Evolutionary conservation across 1,284 basidiomycete genomes (phyloP).

Genomic region (Mycena sp.): DNA sequence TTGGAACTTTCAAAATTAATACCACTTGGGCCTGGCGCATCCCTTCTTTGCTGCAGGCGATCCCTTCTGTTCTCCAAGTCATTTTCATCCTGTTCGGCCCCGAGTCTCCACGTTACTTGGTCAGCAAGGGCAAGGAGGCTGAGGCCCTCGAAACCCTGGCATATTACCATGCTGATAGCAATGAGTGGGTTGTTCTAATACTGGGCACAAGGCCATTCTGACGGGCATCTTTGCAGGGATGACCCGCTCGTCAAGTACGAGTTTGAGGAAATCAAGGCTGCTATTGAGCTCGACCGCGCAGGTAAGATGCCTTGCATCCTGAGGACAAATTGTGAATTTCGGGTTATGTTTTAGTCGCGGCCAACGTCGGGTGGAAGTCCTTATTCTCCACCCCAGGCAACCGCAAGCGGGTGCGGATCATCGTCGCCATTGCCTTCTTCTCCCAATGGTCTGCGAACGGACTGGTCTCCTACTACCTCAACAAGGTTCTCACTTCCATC

Average conservation of each 20-base stretch:
- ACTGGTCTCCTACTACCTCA: slow-evolving; percentile 82
- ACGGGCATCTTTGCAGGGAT: slow-evolving; percentile 47
- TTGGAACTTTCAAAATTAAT: slow-evolving; percentile 75
- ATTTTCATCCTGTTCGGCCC: slow-evolving; percentile 69
- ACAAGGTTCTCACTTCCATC: slow-evolving; percentile 75
- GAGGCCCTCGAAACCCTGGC: slow-evolving; percentile 73
- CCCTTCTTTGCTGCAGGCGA: slow-evolving; percentile 74
- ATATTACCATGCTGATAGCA: slow-evolving; percentile 81
- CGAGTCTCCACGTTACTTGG: slow-evolving; percentile 79
- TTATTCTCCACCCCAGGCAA: slow-evolving; percentile 72
- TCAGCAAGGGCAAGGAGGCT: slow-evolving; percentile 71
- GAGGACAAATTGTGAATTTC: neutral
- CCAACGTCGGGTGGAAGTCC: slow-evolving; percentile 70
- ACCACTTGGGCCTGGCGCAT: slow-evolving; percentile 82
- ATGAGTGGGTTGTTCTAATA: slow-evolving; percentile 49
- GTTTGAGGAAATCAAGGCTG: slow-evolving; percentile 82
- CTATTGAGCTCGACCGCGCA: slow-evolving; percentile 71
- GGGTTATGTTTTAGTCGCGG: slow-evolving; percentile 47
- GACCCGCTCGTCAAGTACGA: slow-evolving; percentile 81
- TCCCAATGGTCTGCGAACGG: slow-evolving; percentile 84
- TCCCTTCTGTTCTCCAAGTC: slow-evolving; percentile 73
- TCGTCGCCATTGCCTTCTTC: slow-evolving; percentile 77
- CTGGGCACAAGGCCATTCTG: neutral
- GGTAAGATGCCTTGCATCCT: slow-evolving; percentile 37
- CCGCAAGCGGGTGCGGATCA: slow-evolving; percentile 74